These are phyloP conservation scores for Colletotrichum caudatum DNA, from an alignment of 2,329 filamentous ascomycete species.

Conservation along the genomic window DNA sequence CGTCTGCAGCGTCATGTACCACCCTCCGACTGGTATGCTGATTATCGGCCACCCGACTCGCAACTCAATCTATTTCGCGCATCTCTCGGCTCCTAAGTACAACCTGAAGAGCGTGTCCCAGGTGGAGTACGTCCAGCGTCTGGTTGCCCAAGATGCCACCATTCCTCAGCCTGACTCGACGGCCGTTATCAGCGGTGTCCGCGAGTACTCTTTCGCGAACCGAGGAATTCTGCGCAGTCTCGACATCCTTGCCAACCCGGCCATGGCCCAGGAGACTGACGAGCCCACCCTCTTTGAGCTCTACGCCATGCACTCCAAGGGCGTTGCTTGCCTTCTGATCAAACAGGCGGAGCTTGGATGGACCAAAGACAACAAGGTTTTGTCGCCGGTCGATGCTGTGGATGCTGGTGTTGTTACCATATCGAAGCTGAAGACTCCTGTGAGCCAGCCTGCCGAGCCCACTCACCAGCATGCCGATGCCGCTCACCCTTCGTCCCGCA, in stretches of 20 bases:
- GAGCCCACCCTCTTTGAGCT: slow-evolving; percentile 89
- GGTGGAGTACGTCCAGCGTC: slow-evolving; percentile 84
- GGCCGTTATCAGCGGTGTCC: slow-evolving; percentile 95
- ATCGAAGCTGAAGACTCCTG: slow-evolving; percentile 71
- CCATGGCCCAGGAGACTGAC: slow-evolving; percentile 71
- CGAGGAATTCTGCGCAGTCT: slow-evolving; percentile 90
- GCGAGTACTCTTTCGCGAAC: slow-evolving; percentile 91
- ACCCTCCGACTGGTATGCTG: slow-evolving; percentile 91
- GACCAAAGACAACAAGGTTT: slow-evolving; percentile 89
- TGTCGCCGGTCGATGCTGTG: slow-evolving; percentile 81
- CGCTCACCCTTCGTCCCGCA: slow-evolving; percentile 46
- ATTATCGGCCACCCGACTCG: slow-evolving; percentile 95
- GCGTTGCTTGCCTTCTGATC: slow-evolving; percentile 89
- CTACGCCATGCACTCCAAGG: slow-evolving; percentile 97
- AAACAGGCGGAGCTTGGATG: slow-evolving; percentile 92
- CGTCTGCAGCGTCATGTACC: slow-evolving; percentile 97
- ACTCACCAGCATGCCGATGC: slow-evolving; percentile 52
- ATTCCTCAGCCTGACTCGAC: slow-evolving; percentile 92
- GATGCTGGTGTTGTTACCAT: slow-evolving; percentile 80
- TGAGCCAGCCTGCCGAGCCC: slow-evolving; percentile 60
- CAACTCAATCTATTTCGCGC: slow-evolving; percentile 97
- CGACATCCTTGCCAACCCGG: slow-evolving; percentile 83
- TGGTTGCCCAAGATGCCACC: slow-evolving; percentile 77
- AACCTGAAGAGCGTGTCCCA: slow-evolving; percentile 85
- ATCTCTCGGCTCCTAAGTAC: slow-evolving; percentile 94